Conservation (phyloP, 345 rosid species). For the Combretum micranthum region DNA sequence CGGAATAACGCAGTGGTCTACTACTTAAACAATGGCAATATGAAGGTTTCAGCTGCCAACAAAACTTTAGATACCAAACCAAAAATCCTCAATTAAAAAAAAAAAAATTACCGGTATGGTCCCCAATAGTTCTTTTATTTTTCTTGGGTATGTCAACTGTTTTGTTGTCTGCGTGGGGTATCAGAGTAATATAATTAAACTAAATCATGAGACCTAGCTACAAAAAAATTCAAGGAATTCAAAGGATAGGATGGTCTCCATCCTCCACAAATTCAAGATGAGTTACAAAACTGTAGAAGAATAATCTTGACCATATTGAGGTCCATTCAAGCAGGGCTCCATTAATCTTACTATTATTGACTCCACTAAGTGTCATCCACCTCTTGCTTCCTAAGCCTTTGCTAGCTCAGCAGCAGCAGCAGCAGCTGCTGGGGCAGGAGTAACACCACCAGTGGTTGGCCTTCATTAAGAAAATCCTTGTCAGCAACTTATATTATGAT, state of each 20-base stretch:
- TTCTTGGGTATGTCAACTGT: constrained; percentile 19
- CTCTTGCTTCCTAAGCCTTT: constrained; percentile 29
- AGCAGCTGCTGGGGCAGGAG: constrained; percentile 54
- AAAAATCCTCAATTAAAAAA: no score
- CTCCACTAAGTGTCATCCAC: constrained; percentile 11
- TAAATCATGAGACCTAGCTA: constrained; percentile 20
- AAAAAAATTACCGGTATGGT: no score
- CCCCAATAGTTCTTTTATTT: background rate
- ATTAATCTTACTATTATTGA: constrained; percentile 27
- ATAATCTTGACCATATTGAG: constrained; percentile 13
- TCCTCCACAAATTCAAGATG: constrained; percentile 17
- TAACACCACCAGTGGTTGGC: constrained; percentile 95
- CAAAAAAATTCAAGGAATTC: constrained; percentile 12
- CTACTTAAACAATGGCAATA: no score
- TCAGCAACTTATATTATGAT: no score
- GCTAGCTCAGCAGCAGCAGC: constrained; percentile 33
- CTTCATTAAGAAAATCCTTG: constrained; percentile 26
- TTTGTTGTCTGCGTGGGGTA: constrained; percentile 12
- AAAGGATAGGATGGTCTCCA: constrained; percentile 34
- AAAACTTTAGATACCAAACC: no score
- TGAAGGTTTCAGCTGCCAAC: no score
- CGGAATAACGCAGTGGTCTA: no score
- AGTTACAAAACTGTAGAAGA: constrained; percentile 24
- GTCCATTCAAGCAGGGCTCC: constrained; percentile 20
- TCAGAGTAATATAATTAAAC: constrained; percentile 1